Base-by-base conservation (phyloP, 257 asterid genomes). In the Plantago ovata region DNA sequence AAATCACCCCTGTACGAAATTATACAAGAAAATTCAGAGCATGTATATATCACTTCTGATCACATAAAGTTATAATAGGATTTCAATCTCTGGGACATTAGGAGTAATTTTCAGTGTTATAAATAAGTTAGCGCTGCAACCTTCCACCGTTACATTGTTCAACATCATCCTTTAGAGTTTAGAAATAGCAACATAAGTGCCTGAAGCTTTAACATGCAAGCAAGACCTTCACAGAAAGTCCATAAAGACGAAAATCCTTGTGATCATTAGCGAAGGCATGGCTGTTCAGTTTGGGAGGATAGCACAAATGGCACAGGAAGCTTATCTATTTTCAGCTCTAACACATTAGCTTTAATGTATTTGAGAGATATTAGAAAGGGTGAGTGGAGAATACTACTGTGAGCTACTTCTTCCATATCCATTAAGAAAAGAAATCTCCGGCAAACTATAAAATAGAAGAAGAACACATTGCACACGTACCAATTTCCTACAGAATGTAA, bases 1-100 rank as follows among this genome's bases (percentile, higher is more conserved):
- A 93, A 93, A 15, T 79, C 95, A 33, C 98, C 98, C 91, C 98
- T 93, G 87, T 40, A 61, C 52, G 49, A 52, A 62, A 45, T 55
- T 10, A 77, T 42, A 60, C 61, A 16, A 15, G 53, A 66, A 72
- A 41, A 52, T 21, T 38, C n/a, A 32, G 22, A 56, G 7, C 20
- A 46, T 18, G 40, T 41, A 13, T 47, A 19, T 42, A 64, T 28
- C 51, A 45, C 53, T 46, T 45, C 51, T 45, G 9, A 45, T 45
- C 19, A 22, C 53, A 46, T 15, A 46, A 20, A n/a, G 9, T 46
- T 6, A 28, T 8, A 28, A 4, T 4, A 28, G 36, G 36, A 28
- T 28, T 28, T 8, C n/a, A n/a, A 28, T 8, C 7, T 28, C 36
- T 28, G 36, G 7, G 7, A 28, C 36, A 28, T 28, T 3, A 0